These are phyloP conservation scores for Beauveria varroae DNA, from an alignment of 2,329 filamentous ascomycete genomes.

Conservation along the genomic window DNA sequence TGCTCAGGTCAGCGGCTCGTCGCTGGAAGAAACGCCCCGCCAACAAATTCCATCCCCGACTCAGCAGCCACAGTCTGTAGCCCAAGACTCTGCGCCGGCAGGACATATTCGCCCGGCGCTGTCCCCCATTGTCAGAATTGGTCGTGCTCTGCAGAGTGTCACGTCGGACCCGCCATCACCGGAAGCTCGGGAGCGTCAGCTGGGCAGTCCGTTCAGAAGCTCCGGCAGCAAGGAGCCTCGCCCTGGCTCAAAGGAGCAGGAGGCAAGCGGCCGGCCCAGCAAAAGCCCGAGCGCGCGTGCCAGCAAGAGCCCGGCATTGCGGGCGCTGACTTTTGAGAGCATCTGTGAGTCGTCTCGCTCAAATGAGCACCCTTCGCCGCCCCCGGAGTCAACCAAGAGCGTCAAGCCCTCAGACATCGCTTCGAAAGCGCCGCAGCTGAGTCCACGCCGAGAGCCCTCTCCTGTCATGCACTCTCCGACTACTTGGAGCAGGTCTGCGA, in stretches of 20 bases:
- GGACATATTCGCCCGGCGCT: slow-evolving; percentile 35
- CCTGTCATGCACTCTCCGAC: not conserved
- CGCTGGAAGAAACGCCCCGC: slow-evolving; percentile 26
- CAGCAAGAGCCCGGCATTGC: slow-evolving; percentile 1
- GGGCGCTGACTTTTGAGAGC: slow-evolving; percentile 10
- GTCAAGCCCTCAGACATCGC: not conserved
- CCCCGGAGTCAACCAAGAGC: not conserved
- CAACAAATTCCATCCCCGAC: slow-evolving; percentile 32
- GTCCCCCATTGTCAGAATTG: slow-evolving; percentile 52
- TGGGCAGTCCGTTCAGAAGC: slow-evolving; percentile 49
- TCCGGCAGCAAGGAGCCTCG: slow-evolving; percentile 29
- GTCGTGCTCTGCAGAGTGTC: slow-evolving; percentile 48
- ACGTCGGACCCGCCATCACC: slow-evolving; percentile 53
- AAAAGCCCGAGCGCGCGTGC: slow-evolving; percentile 22
- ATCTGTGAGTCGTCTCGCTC: slow-evolving; percentile 10
- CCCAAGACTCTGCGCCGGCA: slow-evolving; percentile 21
- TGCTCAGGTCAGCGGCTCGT: slow-evolving; percentile 5
- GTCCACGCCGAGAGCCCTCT: not conserved
- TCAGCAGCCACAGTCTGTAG: slow-evolving; percentile 25
- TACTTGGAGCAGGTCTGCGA: not conserved
- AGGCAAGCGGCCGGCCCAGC: slow-evolving; percentile 19
- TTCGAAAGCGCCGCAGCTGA: not conserved
- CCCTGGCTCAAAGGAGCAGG: slow-evolving; percentile 21
- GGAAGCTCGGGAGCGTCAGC: slow-evolving; percentile 39
- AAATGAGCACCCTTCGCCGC: not conserved